Evolutionary conservation across 2,329 filamentous ascomycete species (phyloP).

Genomic region (Penicillium corylophilum): DNA sequence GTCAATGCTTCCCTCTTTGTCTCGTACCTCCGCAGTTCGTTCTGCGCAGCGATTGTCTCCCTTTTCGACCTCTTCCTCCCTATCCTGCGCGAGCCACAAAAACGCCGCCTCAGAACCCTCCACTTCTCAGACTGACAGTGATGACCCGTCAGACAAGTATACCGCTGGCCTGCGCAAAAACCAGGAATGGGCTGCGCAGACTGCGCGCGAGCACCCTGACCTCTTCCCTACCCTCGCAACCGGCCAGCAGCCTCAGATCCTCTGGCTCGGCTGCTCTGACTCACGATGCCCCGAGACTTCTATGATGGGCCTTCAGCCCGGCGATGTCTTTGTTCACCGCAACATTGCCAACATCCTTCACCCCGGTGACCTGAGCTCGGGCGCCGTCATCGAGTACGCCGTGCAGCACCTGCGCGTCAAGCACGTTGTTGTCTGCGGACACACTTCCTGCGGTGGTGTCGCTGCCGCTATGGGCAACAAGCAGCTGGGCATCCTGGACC

Average conservation of each 20-base stretch:
- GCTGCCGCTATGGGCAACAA: constrained; percentile 55
- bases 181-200: constrained; percentile 67
- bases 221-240: constrained; percentile 68
- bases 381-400: constrained; percentile 76
- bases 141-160: constrained; percentile 50
- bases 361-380: constrained; percentile 70
- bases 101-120: background rate
- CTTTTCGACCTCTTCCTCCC: constrained; percentile 21
- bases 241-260: constrained; percentile 62
- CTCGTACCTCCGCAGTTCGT: background rate
- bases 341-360: constrained; percentile 86
- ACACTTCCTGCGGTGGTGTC: constrained; percentile 61
- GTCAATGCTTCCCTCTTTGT: background rate
- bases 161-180: constrained; percentile 66
- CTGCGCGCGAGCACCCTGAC: constrained; percentile 63
- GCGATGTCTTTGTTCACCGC: constrained; percentile 84
- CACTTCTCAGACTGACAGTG: constrained; percentile 17
- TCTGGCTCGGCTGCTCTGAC: constrained; percentile 88
- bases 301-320: constrained; percentile 73
- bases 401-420: constrained; percentile 68
- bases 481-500: constrained; percentile 60
- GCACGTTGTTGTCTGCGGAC: constrained; percentile 62
- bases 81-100: constrained; percentile 18
- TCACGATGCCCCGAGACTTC: constrained; percentile 81
- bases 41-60: constrained; percentile 8